Evolutionary conservation across 768 basidiomycete species (phyloP), one percentile per base, ranked within the genome.

Genomic region (Agaricus subrufescens): DNA sequence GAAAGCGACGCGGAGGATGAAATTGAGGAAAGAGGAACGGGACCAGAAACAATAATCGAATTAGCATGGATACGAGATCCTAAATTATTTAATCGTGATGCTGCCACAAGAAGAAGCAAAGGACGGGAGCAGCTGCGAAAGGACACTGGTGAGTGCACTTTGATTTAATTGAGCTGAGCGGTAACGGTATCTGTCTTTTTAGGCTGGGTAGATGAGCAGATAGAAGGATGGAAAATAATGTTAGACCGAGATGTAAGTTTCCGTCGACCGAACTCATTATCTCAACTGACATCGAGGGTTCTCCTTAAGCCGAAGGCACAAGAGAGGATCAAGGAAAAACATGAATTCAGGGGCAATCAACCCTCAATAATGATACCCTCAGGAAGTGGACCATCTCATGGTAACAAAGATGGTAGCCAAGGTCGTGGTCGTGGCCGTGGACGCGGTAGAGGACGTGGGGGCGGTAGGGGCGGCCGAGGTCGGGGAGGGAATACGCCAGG

Each of bases 181-280:
- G 58, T 56, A 29, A 19, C 53, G 39, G 38, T 7, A 25, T 39
- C 25, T 46, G 29, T 37, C 38, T 4, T 9, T 6, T 27, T 52
- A 87, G 87, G 87, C 10, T 89, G 87, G 85, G 73, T 67, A 9
- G 85, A 97, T 63, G 88, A 88, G 61, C 94, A 96, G 65, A 85
- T 97, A 27, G 94, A 97, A 68, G 94, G 94, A 0, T 97, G 94
- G 94, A 81, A 72, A 55, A 85, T 90, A 54, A 92, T 96, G 87
- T 68, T 97, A 56, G 95, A 98, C 56, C 74, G 87, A 61, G 87
- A 95, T 64, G 94, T 96, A 63, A 58, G 89, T 75, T 38, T 31
- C 31, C 23, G 10, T 30, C 26, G 42, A 4, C 29, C 30, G 2
- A 44, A 19, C 19, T 19, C 19, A 19, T 19, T 19, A 19, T 19